Evolutionary conservation across 2,329 filamentous ascomycete genomes (phyloP).

Genomic region (Fusarium continuum): DNA sequence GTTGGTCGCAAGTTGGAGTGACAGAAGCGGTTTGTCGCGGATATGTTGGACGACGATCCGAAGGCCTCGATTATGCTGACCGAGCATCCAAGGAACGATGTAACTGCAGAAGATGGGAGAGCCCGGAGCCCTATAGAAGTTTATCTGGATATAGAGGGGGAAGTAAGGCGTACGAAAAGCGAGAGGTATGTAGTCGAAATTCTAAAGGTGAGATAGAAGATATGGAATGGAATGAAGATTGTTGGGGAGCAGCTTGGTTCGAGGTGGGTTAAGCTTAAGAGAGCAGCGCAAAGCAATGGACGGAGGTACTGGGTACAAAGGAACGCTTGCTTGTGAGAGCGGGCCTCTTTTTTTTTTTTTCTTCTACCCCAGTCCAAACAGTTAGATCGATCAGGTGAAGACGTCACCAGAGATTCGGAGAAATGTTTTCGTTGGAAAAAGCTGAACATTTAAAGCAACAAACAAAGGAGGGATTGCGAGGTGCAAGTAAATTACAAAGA

Average conservation of each 20-base stretch:
- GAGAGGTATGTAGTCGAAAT: constrained; percentile 21
- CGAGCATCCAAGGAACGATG: constrained; percentile 5
- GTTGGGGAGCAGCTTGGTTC: constrained; percentile 25
- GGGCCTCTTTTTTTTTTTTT: constrained; percentile 16
- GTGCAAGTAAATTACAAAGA: not conserved
- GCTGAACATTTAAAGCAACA: not conserved
- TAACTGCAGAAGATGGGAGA: constrained; percentile 4
- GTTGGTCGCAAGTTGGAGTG: constrained; percentile 7
- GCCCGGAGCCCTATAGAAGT: constrained; percentile 14
- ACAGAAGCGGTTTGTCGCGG: constrained; percentile 26
- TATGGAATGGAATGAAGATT: constrained; percentile 34
- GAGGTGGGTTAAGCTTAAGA: constrained; percentile 26
- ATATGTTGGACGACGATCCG: constrained; percentile 23
- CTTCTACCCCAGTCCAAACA: constrained; percentile 11
- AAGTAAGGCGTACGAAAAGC: not conserved
- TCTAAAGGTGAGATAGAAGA: constrained; percentile 6
- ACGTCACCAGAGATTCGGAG: constrained; percentile 27
- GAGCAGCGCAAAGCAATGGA: constrained; percentile 1
- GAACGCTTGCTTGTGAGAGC: constrained; percentile 20
- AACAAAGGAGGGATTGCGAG: not conserved
- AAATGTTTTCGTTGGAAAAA: not conserved
- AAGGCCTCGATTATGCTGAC: constrained; percentile 8
- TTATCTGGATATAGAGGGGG: constrained; percentile 11
- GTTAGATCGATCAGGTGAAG: constrained; percentile 28
- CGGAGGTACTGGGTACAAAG: constrained; percentile 30